Evolutionary conservation across 208 protist genomes (phyloP).

Genomic region (Willaertia magna): DNA sequence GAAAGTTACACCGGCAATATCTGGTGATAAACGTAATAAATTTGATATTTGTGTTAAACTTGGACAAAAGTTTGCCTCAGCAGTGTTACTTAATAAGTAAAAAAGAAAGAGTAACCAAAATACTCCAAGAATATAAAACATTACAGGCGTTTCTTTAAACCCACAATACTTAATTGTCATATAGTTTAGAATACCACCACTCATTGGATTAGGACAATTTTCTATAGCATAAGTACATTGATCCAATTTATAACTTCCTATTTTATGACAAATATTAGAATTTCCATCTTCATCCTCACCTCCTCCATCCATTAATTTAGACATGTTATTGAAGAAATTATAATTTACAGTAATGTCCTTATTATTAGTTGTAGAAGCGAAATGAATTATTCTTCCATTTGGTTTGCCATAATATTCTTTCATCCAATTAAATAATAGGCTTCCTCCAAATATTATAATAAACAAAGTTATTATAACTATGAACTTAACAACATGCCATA

Average conservation of each 20-base stretch:
- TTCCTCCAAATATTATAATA: too few species aligned
- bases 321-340: too few species aligned
- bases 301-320: too few species aligned
- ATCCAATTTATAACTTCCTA: not conserved
- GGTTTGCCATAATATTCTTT: too few species aligned
- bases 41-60: not conserved
- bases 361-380: too few species aligned
- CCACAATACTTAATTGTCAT: not conserved
- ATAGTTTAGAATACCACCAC: not conserved
- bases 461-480: too few species aligned
- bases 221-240: not conserved
- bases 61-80: not conserved
- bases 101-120: not conserved
- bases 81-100: not conserved
- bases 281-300: too few species aligned
- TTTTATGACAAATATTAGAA: not conserved
- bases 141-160: not conserved
- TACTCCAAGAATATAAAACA: not conserved
- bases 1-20: constrained; percentile 9
- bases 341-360: too few species aligned
- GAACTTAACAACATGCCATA: too few species aligned
- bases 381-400: too few species aligned
- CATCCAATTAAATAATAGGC: too few species aligned
- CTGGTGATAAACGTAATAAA: not conserved
- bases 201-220: not conserved